Conservation (phyloP, 805 yeast genomes). For the Lachancea thermotolerans region DNA sequence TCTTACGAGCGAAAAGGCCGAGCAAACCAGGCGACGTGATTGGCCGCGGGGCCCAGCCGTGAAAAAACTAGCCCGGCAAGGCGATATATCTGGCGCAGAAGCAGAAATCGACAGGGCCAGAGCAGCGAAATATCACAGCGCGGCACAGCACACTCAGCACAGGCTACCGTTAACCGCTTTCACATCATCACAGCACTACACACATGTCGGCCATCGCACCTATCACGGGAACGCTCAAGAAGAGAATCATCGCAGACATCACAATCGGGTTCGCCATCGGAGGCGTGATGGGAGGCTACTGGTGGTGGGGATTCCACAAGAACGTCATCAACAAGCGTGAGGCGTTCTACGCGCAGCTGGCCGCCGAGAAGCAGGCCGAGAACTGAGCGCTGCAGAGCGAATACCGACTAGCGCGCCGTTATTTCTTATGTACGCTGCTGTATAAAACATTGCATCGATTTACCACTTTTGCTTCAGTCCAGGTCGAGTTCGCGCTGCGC, state of each 20-base stretch:
- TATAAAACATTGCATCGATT: neutral
- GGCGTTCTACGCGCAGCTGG: conserved; percentile 72
- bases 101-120: no score
- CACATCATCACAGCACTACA: neutral
- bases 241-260: conserved; percentile 75
- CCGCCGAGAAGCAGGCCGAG: conserved; percentile 54
- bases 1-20: no score
- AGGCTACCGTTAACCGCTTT: no score
- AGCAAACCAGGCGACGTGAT: no score
- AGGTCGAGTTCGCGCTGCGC: conserved; percentile 14
- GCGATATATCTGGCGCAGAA: no score
- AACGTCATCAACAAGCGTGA: conserved; percentile 69
- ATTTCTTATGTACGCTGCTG: no score
- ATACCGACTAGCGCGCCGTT: neutral
- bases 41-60: no score
- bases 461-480: conserved; percentile 9
- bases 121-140: no score
- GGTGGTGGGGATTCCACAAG: conserved; percentile 87
- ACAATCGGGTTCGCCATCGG: conserved; percentile 61
- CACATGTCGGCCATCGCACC: conserved; percentile 68
- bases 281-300: conserved; percentile 55
- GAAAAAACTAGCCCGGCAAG: no score
- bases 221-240: conserved; percentile 76
- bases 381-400: conserved; percentile 7
- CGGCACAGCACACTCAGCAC: no score